Conservation (phyloP, 192 early-diverging fungal species). For the Podochytrium sp. region DNA sequence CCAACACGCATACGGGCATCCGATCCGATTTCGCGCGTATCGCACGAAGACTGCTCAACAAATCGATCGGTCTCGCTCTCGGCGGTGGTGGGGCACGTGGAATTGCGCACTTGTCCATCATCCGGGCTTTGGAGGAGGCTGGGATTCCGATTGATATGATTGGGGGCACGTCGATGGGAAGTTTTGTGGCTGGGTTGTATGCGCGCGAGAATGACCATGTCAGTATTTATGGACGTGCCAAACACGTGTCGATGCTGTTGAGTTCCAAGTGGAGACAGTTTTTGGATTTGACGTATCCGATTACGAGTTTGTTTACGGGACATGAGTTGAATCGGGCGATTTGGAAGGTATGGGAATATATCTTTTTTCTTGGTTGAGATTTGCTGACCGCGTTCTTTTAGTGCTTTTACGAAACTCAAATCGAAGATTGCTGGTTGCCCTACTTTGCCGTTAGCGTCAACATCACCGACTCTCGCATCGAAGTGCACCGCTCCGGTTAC, state of each 20-base stretch:
- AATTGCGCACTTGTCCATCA: slow-evolving; percentile 88
- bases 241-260: slow-evolving; percentile 80
- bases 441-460: slow-evolving; percentile 96
- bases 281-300: slow-evolving; percentile 94
- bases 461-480: slow-evolving; percentile 93
- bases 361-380: not conserved
- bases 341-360: slow-evolving; percentile 77
- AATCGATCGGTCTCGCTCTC: slow-evolving; percentile 90
- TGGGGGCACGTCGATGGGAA: slow-evolving; percentile 96
- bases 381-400: slow-evolving; percentile 11
- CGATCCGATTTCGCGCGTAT: slow-evolving; percentile 75
- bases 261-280: slow-evolving; percentile 85
- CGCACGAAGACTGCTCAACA: slow-evolving; percentile 88
- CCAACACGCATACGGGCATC: slow-evolving; percentile 43
- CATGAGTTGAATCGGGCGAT: slow-evolving; percentile 96
- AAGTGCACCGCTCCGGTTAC: slow-evolving; percentile 88
- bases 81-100: slow-evolving; percentile 98
- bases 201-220: slow-evolving; percentile 88
- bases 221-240: slow-evolving; percentile 82
- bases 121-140: slow-evolving; percentile 93
- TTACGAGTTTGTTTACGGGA: slow-evolving; percentile 87
- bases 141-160: slow-evolving; percentile 98
- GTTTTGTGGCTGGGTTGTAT: slow-evolving; percentile 94
- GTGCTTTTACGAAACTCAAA: slow-evolving; percentile 83
- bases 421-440: slow-evolving; percentile 98